phyloP scores from a whole-genome alignment of 306 rosid species.

The Echinosophora koreensis region DNA sequence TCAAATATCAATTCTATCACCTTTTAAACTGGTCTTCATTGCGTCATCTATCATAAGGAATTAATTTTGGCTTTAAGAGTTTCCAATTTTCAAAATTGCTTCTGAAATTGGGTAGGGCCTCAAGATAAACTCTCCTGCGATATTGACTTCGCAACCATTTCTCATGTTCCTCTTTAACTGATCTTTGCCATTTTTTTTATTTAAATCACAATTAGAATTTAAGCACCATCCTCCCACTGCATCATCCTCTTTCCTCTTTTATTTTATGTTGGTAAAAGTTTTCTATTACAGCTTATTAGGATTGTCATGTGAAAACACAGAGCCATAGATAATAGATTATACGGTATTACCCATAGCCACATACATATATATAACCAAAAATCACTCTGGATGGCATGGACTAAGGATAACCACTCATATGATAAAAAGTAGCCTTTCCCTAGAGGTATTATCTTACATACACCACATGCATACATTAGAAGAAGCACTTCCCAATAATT shows the following conservation, averaged over 20 bases:
- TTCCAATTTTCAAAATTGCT: slow-evolving; percentile 47
- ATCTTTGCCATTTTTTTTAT: slow-evolving; percentile 6
- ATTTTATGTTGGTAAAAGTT: slow-evolving; percentile 35
- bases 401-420: slow-evolving; percentile 35
- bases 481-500: slow-evolving; percentile 61
- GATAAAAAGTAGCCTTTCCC: slow-evolving; percentile 36
- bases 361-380: slow-evolving; percentile 34
- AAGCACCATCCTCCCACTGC: slow-evolving; percentile 37
- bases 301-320: slow-evolving; percentile 28
- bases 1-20: slow-evolving; percentile 47
- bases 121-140: slow-evolving; percentile 42
- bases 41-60: slow-evolving; percentile 61
- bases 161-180: slow-evolving; percentile 8
- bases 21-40: slow-evolving; percentile 68
- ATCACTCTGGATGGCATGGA: slow-evolving; percentile 49
- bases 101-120: slow-evolving; percentile 56
- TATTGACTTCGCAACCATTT: slow-evolving; percentile 55
- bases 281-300: slow-evolving; percentile 12
- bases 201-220: background rate
- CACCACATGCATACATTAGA: slow-evolving; percentile 52
- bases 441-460: slow-evolving; percentile 46
- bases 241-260: slow-evolving; percentile 30
- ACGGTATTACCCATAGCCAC: slow-evolving; percentile 37
- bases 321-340: background rate
- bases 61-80: slow-evolving; percentile 49